Conservation (phyloP, 2,329 filamentous ascomycete species). For the Cercospora beticola region DNA sequence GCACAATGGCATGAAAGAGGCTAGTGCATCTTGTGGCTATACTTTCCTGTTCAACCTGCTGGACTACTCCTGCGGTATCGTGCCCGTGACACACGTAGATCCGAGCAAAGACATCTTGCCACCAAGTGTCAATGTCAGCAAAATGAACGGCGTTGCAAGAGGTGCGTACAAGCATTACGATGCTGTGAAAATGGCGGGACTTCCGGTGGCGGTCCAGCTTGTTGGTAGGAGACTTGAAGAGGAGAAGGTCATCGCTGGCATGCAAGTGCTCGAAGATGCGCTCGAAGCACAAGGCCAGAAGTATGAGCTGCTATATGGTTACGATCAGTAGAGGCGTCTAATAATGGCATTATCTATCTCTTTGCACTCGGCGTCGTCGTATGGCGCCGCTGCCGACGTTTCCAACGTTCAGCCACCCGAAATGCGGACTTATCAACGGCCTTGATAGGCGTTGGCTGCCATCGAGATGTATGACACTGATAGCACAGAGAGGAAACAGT, state of each 20-base stretch:
- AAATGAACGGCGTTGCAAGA: slow-evolving; percentile 73
- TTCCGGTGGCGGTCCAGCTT: slow-evolving; percentile 83
- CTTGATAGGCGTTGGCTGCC: not conserved
- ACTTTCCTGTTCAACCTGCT: slow-evolving; percentile 92
- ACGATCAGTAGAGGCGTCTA: slow-evolving; percentile 5
- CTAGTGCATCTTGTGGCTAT: slow-evolving; percentile 83
- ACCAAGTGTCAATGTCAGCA: slow-evolving; percentile 57
- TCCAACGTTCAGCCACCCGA: not conserved
- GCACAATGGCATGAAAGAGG: slow-evolving; percentile 81
- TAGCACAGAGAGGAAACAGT: not conserved
- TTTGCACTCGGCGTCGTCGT: not conserved
- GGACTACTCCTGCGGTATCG: slow-evolving; percentile 78
- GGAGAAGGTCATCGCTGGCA: slow-evolving; percentile 80
- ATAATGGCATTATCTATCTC: not conserved
- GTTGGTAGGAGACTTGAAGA: slow-evolving; percentile 78
- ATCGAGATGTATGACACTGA: not conserved
- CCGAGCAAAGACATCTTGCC: slow-evolving; percentile 65
- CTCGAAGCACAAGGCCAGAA: slow-evolving; percentile 57
- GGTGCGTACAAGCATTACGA: slow-evolving; percentile 88
- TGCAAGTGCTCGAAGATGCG: slow-evolving; percentile 75
- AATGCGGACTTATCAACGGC: not conserved
- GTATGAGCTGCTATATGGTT: slow-evolving; percentile 50
- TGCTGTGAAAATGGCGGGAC: slow-evolving; percentile 75
- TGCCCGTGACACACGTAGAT: slow-evolving; percentile 86
- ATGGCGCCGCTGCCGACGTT: not conserved